Evolutionary conservation across 352 stramenopile species (phyloP).

Genomic region (Pythium chondricola): DNA sequence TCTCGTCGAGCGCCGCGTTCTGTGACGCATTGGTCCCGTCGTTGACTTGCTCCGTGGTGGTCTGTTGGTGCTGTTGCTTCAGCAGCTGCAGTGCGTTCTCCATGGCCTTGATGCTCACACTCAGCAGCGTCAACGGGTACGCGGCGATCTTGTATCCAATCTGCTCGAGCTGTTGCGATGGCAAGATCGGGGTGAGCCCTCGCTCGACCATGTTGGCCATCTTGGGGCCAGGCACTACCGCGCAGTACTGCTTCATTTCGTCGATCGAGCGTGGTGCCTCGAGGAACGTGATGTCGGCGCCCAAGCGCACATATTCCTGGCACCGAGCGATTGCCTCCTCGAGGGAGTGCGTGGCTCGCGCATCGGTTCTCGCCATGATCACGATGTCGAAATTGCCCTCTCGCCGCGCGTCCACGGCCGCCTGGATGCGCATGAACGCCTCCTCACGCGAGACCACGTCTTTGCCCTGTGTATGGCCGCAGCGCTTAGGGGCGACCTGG

Average conservation of each 20-base stretch:
- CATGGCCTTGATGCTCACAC: constrained; percentile 91
- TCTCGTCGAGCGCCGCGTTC: constrained; percentile 55
- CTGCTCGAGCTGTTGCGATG: constrained; percentile 73
- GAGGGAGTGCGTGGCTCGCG: constrained; percentile 81
- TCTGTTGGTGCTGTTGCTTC: constrained; percentile 54
- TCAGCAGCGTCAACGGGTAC: constrained; percentile 93
- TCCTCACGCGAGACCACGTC: constrained; percentile 83
- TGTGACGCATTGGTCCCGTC: constrained; percentile 27
- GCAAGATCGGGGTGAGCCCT: constrained; percentile 89
- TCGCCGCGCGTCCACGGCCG: constrained; percentile 84
- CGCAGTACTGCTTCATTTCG: constrained; percentile 91
- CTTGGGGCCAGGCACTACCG: constrained; percentile 86
- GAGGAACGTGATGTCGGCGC: constrained; percentile 94
- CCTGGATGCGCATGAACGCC: constrained; percentile 77
- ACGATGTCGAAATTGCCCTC: constrained; percentile 88
- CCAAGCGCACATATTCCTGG: constrained; percentile 86
- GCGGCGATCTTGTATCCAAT: constrained; percentile 93
- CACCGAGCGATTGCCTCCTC: constrained; percentile 91
- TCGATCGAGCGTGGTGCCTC: constrained; percentile 88
- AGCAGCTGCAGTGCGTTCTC: constrained; percentile 81
- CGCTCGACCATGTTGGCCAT: constrained; percentile 95
- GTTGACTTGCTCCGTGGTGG: constrained; percentile 11
- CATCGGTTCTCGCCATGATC: constrained; percentile 93
- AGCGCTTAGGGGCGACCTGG: constrained; percentile 91
- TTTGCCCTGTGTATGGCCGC: constrained; percentile 90